Evolutionary conservation across 371 early-diverging fungal species (phyloP).

Genomic region (Mucor circinelloides): DNA sequence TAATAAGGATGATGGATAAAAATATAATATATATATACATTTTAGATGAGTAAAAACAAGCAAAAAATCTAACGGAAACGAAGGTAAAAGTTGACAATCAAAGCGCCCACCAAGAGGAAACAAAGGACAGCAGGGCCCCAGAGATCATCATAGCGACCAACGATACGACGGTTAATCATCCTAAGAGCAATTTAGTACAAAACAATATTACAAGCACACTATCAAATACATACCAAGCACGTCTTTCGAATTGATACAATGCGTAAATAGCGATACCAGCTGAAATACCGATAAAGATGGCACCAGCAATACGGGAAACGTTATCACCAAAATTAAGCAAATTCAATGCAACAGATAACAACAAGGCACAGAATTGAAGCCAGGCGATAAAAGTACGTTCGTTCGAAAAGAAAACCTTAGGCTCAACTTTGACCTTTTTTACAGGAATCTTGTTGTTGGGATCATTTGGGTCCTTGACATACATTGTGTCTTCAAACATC

Average conservation of each 20-base stretch:
- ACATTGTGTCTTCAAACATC: conserved; percentile 17
- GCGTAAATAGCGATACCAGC: conserved; percentile 52
- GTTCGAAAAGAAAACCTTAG: conserved; percentile 99
- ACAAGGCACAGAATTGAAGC: conserved; percentile 78
- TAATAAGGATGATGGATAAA: background rate
- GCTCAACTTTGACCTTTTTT: conserved; percentile 93
- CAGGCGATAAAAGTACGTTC: conserved; percentile 98
- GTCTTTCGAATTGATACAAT: conserved; percentile 89
- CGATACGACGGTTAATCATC: conserved; percentile 65
- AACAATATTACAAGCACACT: conserved; percentile 5
- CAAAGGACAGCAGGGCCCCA: conserved; percentile 88
- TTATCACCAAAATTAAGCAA: conserved; percentile 86
- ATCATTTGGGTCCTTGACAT: conserved; percentile 23
- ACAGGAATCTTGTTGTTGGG: conserved; percentile 38
- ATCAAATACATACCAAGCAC: conserved; percentile 58
- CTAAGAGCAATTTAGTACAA: conserved; percentile 30
- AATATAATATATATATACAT: conserved; percentile 1
- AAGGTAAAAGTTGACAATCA: conserved; percentile 45
- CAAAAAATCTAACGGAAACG: conserved; percentile 48
- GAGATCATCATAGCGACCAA: conserved; percentile 68
- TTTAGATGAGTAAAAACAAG: background rate
- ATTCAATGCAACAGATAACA: conserved; percentile 80
- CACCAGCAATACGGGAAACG: conserved; percentile 72
- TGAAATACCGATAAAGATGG: conserved; percentile 68
- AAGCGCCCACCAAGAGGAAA: conserved; percentile 72